These are phyloP conservation scores for Tetracladium setigerum DNA, from an alignment of 495 filamentous ascomycete species.

Conservation along the genomic window DNA sequence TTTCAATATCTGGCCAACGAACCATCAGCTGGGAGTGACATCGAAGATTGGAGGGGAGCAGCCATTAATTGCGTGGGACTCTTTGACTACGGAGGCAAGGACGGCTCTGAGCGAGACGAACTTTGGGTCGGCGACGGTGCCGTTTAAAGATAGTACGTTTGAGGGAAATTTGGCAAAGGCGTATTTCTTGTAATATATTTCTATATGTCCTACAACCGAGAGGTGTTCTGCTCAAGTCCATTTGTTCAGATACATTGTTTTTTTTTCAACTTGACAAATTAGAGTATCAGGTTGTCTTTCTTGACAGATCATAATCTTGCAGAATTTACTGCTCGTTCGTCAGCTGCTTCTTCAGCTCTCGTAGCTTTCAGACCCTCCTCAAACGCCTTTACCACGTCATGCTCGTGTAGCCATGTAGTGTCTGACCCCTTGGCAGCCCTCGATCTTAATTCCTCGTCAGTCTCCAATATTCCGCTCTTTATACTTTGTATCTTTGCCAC, in stretches of 20 bases:
- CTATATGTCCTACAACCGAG: no score
- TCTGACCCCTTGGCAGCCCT: slow-evolving; percentile 30
- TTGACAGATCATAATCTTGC: no score
- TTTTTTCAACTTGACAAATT: no score
- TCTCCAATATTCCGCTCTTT: slow-evolving; percentile 21
- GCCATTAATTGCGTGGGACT: slow-evolving; percentile 48
- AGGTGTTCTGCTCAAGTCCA: no score
- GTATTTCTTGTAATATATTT: slow-evolving; percentile 26
- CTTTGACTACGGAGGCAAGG: slow-evolving; percentile 31
- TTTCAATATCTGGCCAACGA: slow-evolving; percentile 38
- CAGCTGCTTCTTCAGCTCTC: no score
- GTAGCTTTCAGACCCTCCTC: neutral
- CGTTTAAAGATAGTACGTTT: slow-evolving; percentile 37
- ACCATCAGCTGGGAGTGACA: slow-evolving; percentile 40
- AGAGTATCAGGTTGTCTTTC: no score
- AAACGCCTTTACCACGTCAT: slow-evolving; percentile 38
- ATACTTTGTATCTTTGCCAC: slow-evolving; percentile 20
- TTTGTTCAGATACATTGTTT: no score
- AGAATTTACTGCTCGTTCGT: no score
- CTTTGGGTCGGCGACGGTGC: slow-evolving; percentile 36
- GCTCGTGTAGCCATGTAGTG: slow-evolving; percentile 38
- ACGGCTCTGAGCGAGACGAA: slow-evolving; percentile 32
- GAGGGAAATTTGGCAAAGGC: slow-evolving; percentile 30
- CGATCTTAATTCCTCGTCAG: slow-evolving; percentile 29
- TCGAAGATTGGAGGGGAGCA: slow-evolving; percentile 38